Percentiles rank a stretch among this genome's conserved stretches.
These are phyloP conservation scores for Trichomonas gallinae DNA, from an alignment of 208 protist genomes.

Conservation along the genomic window DNA sequence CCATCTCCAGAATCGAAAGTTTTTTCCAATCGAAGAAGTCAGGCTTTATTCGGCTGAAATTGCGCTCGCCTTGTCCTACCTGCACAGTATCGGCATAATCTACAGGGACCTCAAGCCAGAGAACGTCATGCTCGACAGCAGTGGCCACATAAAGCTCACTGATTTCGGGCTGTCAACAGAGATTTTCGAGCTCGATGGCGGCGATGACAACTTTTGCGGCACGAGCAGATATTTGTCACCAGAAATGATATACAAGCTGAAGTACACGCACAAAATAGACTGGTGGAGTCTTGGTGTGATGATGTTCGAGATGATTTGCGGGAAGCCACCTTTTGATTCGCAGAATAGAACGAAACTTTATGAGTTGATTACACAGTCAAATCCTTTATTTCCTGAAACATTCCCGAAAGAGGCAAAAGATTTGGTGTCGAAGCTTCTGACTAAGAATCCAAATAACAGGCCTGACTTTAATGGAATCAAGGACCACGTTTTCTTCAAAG, in stretches of 20 bases:
- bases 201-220: conserved; percentile 54
- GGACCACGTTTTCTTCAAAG: conserved; percentile 16
- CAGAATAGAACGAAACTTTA: background rate
- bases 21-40: conserved; percentile 41
- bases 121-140: conserved; percentile 47
- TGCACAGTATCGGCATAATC: conserved; percentile 45
- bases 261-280: background rate
- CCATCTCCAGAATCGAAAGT: conserved; percentile 44
- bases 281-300: background rate
- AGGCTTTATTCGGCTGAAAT: conserved; percentile 51
- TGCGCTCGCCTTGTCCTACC: conserved; percentile 41
- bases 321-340: background rate
- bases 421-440: background rate
- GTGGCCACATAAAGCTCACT: conserved; percentile 36
- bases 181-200: background rate
- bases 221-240: conserved; percentile 50
- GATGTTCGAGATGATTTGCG: background rate
- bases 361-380: background rate
- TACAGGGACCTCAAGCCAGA: conserved; percentile 52
- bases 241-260: background rate
- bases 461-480: conserved; percentile 38
- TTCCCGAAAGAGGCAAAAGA: background rate
- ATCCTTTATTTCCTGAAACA: background rate
- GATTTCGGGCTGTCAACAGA: conserved; percentile 59
- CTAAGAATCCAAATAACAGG: background rate